Evolutionary conservation across 2,329 filamentous ascomycete genomes (phyloP).

Genomic region (Biscogniauxia marginata): DNA sequence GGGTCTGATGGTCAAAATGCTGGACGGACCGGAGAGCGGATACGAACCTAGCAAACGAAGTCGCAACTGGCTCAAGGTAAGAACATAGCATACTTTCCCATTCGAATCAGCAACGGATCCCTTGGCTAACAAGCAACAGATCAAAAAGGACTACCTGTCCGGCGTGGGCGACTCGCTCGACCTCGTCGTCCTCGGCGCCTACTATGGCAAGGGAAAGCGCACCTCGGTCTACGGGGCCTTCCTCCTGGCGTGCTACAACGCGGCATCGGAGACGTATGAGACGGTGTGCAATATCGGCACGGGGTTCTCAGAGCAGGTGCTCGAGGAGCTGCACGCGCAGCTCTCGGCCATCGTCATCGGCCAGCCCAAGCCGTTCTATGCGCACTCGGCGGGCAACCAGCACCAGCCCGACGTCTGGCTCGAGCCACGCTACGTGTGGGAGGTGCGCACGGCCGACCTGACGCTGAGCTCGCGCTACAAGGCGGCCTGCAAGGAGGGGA

Average conservation of each 20-base stretch:
- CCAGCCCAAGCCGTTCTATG: slow-evolving; percentile 89
- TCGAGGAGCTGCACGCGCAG: slow-evolving; percentile 79
- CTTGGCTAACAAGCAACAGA: slow-evolving; percentile 45
- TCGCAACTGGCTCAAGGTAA: slow-evolving; percentile 95
- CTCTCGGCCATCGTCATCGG: slow-evolving; percentile 81
- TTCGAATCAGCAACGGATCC: not conserved
- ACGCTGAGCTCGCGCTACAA: slow-evolving; percentile 91
- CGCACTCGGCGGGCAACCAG: slow-evolving; percentile 77
- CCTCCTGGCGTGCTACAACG: slow-evolving; percentile 90
- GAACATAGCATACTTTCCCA: too few species aligned
- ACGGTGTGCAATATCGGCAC: slow-evolving; percentile 98
- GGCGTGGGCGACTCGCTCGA: slow-evolving; percentile 95
- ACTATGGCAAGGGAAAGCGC: slow-evolving; percentile 91
- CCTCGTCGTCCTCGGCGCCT: slow-evolving; percentile 91
- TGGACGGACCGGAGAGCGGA: slow-evolving; percentile 86
- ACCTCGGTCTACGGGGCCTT: slow-evolving; percentile 96
- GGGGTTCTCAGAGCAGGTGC: slow-evolving; percentile 89
- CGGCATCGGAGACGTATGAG: slow-evolving; percentile 77
- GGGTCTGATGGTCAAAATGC: slow-evolving; percentile 99
- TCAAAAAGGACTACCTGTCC: slow-evolving; percentile 97
- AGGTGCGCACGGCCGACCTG: slow-evolving; percentile 94
- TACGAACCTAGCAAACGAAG: slow-evolving; percentile 96
- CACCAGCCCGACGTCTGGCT: slow-evolving; percentile 99
- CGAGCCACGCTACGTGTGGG: slow-evolving; percentile 92
- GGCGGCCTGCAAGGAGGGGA: slow-evolving; percentile 79